A percentile compares a stretch with the other conserved stretches of the same genome.
Evolutionary conservation across 1,284 basidiomycete genomes (phyloP).

Genomic region (Ustilago trichophora): DNA sequence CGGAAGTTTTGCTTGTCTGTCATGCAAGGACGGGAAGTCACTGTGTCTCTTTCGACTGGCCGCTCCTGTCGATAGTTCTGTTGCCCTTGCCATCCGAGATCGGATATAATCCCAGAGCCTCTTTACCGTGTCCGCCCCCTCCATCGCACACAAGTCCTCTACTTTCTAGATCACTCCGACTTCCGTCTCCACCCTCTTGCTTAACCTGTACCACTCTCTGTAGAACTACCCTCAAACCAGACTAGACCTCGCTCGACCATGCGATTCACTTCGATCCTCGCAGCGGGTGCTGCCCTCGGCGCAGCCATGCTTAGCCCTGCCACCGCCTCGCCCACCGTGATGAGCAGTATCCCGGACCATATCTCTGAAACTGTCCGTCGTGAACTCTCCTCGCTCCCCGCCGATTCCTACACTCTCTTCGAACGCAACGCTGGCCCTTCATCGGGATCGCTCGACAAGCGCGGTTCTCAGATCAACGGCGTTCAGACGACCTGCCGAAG

Average conservation of each 20-base stretch:
- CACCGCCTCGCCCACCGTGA: constrained; percentile 25
- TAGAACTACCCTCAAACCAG: background rate
- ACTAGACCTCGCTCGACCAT: constrained; percentile 3
- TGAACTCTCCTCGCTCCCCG: constrained; percentile 6
- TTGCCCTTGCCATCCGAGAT: too few relatives aligned
- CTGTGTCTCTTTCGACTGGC: too few relatives aligned
- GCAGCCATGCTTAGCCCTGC: constrained; percentile 12
- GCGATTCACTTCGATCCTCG: constrained; percentile 32
- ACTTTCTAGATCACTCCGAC: too few relatives aligned
- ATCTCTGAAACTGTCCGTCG: constrained; percentile 37
- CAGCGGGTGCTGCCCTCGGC: constrained; percentile 15
- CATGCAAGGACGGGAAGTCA: too few relatives aligned
- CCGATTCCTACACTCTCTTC: constrained; percentile 20
- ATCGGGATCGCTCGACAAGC: background rate
- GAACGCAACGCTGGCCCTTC: constrained; percentile 5
- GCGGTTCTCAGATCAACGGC: constrained; percentile 31
- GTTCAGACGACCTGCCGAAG: constrained; percentile 26
- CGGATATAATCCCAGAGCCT: too few relatives aligned
- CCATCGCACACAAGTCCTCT: too few relatives aligned
- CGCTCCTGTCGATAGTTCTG: too few relatives aligned
- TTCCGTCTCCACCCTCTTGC: too few relatives aligned
- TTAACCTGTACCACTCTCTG: too few relatives aligned
- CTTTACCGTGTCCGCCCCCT: too few relatives aligned
- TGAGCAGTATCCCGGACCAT: constrained; percentile 30
- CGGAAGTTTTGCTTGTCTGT: too few relatives aligned